A percentile compares a stretch with the other conserved stretches of the same genome.
phyloP scores from a whole-genome alignment of 768 basidiomycete species.

The Leucogyrophana mollusca region DNA sequence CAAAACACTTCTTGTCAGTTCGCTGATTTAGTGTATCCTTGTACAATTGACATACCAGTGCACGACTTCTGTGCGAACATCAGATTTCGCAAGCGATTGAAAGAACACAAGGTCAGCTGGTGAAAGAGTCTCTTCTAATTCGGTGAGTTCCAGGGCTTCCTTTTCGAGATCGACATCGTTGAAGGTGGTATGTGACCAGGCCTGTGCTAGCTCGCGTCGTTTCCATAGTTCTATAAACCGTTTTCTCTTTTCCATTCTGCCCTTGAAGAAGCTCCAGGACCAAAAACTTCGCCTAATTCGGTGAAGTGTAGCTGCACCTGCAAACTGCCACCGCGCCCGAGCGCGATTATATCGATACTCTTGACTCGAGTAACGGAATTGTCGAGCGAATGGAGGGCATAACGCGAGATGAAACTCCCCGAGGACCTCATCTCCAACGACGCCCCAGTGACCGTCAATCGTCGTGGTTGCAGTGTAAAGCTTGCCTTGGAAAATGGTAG shows the following conservation, averaged over 20 bases:
- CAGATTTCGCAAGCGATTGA: slow-evolving; percentile 16
- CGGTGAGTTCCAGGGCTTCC: slow-evolving; percentile 18
- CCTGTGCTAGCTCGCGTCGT: slow-evolving; percentile 15
- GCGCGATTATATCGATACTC: slow-evolving; percentile 14
- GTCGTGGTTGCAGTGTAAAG: neutral
- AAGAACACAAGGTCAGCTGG: slow-evolving; percentile 22
- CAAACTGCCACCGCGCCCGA: slow-evolving; percentile 32
- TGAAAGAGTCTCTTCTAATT: slow-evolving; percentile 15
- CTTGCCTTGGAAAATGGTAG: neutral
- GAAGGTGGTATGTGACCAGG: slow-evolving; percentile 2
- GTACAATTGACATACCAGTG: slow-evolving; percentile 20
- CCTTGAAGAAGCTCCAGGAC: slow-evolving; percentile 31
- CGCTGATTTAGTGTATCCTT: neutral
- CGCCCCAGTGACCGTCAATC: neutral
- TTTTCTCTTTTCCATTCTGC: slow-evolving; percentile 25
- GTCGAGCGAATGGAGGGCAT: neutral
- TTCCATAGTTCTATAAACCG: slow-evolving; percentile 27
- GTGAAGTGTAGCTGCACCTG: slow-evolving; percentile 20
- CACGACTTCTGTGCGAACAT: slow-evolving; percentile 16
- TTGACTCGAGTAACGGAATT: neutral
- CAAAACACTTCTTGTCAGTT: neutral
- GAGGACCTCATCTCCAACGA: neutral
- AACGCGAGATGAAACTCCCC: neutral
- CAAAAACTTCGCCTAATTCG: slow-evolving; percentile 20
- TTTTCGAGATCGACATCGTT: neutral